phyloP scores from a whole-genome alignment of 1,284 basidiomycete genomes.

The Ceraceosorus bombacis region DNA sequence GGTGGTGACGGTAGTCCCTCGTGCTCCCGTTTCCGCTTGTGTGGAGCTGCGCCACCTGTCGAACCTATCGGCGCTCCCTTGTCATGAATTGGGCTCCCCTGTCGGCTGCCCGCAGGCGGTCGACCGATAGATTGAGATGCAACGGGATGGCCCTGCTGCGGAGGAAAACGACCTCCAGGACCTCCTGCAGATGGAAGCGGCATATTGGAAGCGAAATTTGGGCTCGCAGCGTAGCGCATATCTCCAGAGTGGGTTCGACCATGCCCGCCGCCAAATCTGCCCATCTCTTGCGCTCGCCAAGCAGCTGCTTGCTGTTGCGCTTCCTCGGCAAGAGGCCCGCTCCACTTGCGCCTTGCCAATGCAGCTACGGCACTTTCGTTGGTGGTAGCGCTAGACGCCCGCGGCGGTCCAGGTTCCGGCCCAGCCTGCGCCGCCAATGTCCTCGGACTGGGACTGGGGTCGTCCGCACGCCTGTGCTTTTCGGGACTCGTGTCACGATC shows the following conservation, averaged over 20 bases:
- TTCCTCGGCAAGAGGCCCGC: constrained; percentile 26
- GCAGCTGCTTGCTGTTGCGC: constrained; percentile 17
- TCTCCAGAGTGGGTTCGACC: not conserved
- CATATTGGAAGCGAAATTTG: no score
- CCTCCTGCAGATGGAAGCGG: no score
- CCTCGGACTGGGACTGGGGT: not conserved
- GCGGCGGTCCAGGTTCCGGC: constrained; percentile 16
- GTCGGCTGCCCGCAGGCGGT: no score
- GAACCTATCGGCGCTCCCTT: no score
- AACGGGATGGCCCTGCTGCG: no score
- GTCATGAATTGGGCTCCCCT: no score
- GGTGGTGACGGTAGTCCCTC: no score
- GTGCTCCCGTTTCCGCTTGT: no score
- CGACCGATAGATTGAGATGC: no score
- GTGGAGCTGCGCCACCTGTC: no score
- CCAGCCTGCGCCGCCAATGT: constrained; percentile 10
- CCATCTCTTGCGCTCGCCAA: constrained; percentile 11
- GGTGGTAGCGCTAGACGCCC: constrained; percentile 15
- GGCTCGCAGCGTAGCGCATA: no score
- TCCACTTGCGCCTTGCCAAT: constrained; percentile 32
- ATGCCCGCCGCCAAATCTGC: constrained; percentile 2
- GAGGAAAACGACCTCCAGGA: no score
- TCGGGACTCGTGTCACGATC: constrained; percentile 13
- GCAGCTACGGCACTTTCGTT: constrained; percentile 18
- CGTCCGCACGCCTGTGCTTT: not conserved